phyloP scores from a whole-genome alignment of 345 rosid species.

The Boechera divaricarpa region DNA sequence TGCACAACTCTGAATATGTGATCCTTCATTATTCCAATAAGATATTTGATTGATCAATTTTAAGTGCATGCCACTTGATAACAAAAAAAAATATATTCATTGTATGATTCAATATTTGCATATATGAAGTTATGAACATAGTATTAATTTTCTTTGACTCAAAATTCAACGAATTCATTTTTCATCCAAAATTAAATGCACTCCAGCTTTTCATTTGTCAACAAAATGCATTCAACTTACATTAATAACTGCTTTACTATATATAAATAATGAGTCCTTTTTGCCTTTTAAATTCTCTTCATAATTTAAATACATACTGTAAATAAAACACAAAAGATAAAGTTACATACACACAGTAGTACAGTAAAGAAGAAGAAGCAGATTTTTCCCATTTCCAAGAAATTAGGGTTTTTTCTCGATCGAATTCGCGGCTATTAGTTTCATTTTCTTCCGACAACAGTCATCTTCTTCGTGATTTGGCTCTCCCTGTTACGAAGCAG shows the following conservation, averaged over 20 bases:
- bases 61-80: not conserved
- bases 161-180: constrained; percentile 7
- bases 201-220: not conserved
- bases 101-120: constrained; percentile 8
- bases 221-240: constrained; percentile 28
- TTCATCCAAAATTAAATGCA: constrained; percentile 8
- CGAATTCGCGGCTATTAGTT: constrained; percentile 37
- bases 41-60: not conserved
- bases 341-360: not conserved
- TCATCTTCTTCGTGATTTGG: constrained; percentile 18
- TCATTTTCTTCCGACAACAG: constrained; percentile 35
- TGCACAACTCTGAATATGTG: not conserved
- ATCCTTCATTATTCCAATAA: not conserved
- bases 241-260: constrained; percentile 5
- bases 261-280: not conserved
- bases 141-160: constrained; percentile 15
- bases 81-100: not conserved
- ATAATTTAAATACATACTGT: not conserved
- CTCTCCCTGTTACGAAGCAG: constrained; percentile 32
- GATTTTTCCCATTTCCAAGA: constrained; percentile 20
- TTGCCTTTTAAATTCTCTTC: not conserved
- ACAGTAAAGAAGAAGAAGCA: constrained; percentile 24
- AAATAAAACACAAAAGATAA: not conserved
- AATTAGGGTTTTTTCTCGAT: constrained; percentile 29
- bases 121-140: not conserved